Base-by-base conservation (phyloP, 345 rosid genomes). In the Turnera subulata region DNA sequence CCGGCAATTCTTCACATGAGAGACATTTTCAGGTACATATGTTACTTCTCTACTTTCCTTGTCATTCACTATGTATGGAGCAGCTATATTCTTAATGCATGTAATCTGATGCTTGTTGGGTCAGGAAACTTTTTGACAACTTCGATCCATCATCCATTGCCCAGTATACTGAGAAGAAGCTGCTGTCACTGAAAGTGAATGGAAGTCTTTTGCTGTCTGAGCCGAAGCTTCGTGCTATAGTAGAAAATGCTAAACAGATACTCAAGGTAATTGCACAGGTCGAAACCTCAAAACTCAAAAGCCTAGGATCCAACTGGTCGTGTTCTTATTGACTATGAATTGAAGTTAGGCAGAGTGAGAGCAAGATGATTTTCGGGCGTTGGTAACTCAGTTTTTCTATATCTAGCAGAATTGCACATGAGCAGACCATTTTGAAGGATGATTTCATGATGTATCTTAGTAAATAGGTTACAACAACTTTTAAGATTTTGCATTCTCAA, bases 211-310 rank as follows among this genome's bases (percentile, higher is more conserved):
- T 92, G 74, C 77, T 92, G 20, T 92, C 93, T 6, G 95, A 89
- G 65, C 87, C 78, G 53, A 92, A 92, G 83, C 82, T 92, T 23
- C 87, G 93, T 58, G 98, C 98, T 21, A 53, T 92, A 26, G 77
- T 76, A 10, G 96, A 80, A 47, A 89, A 89, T 61, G 98, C 98
- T 7, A 83, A 82, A 57, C 81, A 66, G 26, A 64, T 73, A n/a
- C 81, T 84, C 29, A 89, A 86, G 98, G 96, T 88, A 77, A 58
- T 50, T 33, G 4, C 25, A 19, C 14, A 11, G 20, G 44, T 29
- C 33, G 39, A 46, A 32, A 42, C 59, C 44, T 65, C 33, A 46
- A 32, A 42, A 55, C 44, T 65, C 33, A 51, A 54, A n/a, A 37
- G 11, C 53, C 38, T 46, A 46, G 33, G 0, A 51, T 21, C 22